These are phyloP conservation scores for Chaetoceros tenuissimus DNA, from an alignment of 108 stramenopile genomes.

Conservation along the genomic window DNA sequence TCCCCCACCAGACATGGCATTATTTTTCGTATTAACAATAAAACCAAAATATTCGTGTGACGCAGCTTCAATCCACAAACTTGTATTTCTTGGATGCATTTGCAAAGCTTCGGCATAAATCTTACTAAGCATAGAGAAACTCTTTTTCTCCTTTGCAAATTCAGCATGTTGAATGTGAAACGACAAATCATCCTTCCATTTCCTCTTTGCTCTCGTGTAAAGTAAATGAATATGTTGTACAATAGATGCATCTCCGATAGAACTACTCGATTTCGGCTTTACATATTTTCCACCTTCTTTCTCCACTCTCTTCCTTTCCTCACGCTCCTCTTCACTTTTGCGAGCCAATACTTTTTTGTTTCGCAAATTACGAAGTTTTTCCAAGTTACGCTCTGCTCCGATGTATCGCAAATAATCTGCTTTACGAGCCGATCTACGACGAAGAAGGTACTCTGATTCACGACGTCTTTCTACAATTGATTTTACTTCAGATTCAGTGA, in stretches of 20 bases:
- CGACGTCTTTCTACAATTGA: slow-evolving; percentile 78
- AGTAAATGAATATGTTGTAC: slow-evolving; percentile 71
- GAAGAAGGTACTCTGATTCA: slow-evolving; percentile 64
- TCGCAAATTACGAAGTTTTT: slow-evolving; percentile 53
- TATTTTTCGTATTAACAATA: slow-evolving; percentile 3
- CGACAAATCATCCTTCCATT: slow-evolving; percentile 59
- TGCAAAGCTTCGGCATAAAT: slow-evolving; percentile 78
- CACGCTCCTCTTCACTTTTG: slow-evolving; percentile 25
- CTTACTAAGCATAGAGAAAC: slow-evolving; percentile 34
- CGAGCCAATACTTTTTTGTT: slow-evolving; percentile 34
- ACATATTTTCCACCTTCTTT: slow-evolving; percentile 19
- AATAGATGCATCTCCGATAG: slow-evolving; percentile 69
- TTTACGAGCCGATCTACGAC: slow-evolving; percentile 42
- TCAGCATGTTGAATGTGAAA: slow-evolving; percentile 63
- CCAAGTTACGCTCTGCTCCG: slow-evolving; percentile 60
- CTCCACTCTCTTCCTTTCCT: slow-evolving; percentile 6
- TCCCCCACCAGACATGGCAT: slow-evolving; percentile 21
- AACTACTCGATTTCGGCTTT: slow-evolving; percentile 12
- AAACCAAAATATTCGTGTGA: slow-evolving; percentile 76
- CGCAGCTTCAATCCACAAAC: slow-evolving; percentile 81
- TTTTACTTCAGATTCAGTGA: slow-evolving; percentile 56
- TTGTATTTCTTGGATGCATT: slow-evolving; percentile 58
- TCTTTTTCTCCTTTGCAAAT: slow-evolving; percentile 46
- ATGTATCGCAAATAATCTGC: slow-evolving; percentile 75
- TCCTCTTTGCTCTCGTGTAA: slow-evolving; percentile 58